phyloP scores from a whole-genome alignment of 2,329 filamentous ascomycete species.

The Sordariomycetes sp. region DNA sequence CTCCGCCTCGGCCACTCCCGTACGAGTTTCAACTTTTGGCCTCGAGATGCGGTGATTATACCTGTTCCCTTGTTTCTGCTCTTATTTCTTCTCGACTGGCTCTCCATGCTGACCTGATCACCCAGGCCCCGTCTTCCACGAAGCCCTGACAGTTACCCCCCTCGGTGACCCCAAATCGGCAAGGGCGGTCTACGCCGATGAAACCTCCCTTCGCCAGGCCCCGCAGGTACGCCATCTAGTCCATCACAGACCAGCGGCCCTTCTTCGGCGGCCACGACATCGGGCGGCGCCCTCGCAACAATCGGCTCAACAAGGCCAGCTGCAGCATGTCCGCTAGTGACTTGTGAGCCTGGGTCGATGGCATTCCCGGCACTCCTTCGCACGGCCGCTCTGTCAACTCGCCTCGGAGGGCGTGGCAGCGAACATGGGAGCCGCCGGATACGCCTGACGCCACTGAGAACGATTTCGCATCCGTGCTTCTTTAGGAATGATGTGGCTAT shows the following conservation, averaged over 20 bases:
- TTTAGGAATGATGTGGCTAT: too few relatives aligned
- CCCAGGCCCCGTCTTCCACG: conserved; percentile 27
- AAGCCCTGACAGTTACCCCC: conserved; percentile 36
- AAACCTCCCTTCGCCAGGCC: conserved; percentile 21
- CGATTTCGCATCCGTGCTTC: conserved; percentile 14
- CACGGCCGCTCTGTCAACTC: conserved; percentile 16
- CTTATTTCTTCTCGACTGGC: too few relatives aligned
- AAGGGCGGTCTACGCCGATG: conserved; percentile 21
- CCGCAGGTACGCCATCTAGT: conserved; percentile 18
- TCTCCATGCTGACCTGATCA: too few relatives aligned
- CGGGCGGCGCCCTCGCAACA: conserved; percentile 13
- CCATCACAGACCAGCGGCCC: conserved; percentile 10
- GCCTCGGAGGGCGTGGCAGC: too few relatives aligned
- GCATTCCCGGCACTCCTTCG: conserved; percentile 27
- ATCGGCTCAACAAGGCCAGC: conserved; percentile 15
- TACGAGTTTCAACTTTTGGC: too few relatives aligned
- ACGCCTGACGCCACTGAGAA: conserved; percentile 18
- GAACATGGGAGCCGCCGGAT: conserved; percentile 17
- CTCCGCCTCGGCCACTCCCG: too few relatives aligned
- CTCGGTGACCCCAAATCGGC: conserved; percentile 27
- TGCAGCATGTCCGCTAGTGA: conserved; percentile 21
- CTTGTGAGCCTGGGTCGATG: conserved; percentile 22
- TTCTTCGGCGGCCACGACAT: conserved; percentile 18
- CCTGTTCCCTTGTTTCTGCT: too few relatives aligned
- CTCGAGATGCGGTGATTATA: too few relatives aligned